These are phyloP conservation scores for Rosa persica DNA, from an alignment of 306 rosid genomes.

Conservation along the genomic window DNA sequence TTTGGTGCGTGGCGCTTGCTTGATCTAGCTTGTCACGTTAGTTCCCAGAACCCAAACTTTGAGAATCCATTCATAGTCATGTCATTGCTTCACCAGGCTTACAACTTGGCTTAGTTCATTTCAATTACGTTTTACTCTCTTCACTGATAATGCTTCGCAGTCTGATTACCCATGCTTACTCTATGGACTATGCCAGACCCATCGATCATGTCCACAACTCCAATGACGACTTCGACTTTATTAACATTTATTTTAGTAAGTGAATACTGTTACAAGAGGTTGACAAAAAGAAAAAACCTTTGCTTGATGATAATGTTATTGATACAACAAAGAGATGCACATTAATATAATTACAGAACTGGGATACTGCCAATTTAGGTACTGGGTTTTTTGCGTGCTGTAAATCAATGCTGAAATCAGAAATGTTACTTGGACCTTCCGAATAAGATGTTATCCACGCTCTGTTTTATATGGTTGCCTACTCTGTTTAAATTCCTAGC, in stretches of 20 bases:
- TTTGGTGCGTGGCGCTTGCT: too few relatives aligned
- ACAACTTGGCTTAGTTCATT: background rate
- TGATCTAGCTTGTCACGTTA: too few relatives aligned
- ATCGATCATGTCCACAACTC: background rate
- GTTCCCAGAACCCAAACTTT: too few relatives aligned
- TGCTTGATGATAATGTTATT: background rate
- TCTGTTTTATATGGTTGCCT: constrained; percentile 61
- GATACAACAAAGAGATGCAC: background rate
- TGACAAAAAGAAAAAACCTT: constrained; percentile 2
- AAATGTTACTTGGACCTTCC: constrained; percentile 64
- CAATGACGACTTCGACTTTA: background rate
- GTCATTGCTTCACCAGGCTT: background rate
- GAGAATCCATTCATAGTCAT: too few relatives aligned
- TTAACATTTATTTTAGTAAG: background rate
- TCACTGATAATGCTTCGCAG: background rate
- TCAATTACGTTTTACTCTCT: background rate
- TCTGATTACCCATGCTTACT: background rate
- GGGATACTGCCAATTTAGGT: constrained; percentile 13
- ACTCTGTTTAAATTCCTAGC: constrained; percentile 67
- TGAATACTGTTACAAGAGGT: background rate
- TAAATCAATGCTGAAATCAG: background rate
- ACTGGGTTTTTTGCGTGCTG: background rate
- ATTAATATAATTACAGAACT: constrained; percentile 12
- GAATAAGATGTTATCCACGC: constrained; percentile 61
- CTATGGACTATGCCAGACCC: background rate